Evolutionary conservation across 1,284 basidiomycete species (phyloP).

Genomic region (Ceratobasidium sp.): DNA sequence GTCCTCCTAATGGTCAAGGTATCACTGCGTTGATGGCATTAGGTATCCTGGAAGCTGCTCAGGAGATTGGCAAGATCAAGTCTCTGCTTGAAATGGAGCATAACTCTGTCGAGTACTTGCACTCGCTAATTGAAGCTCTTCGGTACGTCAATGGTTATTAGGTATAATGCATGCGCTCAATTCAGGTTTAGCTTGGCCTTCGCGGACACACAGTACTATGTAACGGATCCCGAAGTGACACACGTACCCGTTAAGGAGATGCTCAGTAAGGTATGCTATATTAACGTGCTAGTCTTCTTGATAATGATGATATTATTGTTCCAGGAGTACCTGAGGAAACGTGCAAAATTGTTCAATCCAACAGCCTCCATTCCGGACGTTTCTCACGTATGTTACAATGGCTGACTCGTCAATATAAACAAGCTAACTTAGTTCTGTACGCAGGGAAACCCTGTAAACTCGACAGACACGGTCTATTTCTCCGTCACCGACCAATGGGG

Average conservation of each 20-base stretch:
- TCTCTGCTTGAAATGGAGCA: conserved; percentile 83
- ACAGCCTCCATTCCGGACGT: conserved; percentile 71
- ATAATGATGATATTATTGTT: background rate
- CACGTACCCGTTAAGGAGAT: conserved; percentile 81
- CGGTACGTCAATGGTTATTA: conserved; percentile 60
- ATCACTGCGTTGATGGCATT: conserved; percentile 92
- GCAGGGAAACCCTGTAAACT: conserved; percentile 80
- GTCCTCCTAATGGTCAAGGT: conserved; percentile 95
- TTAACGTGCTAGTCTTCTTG: background rate
- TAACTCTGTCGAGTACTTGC: conserved; percentile 89
- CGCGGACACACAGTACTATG: conserved; percentile 85
- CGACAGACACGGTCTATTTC: conserved; percentile 95
- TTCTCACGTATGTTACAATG: conserved; percentile 64
- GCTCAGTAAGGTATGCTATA: conserved; percentile 72
- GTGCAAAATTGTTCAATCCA: conserved; percentile 85
- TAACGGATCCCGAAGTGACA: conserved; percentile 83
- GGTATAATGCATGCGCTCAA: background rate
- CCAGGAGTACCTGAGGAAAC: conserved; percentile 80
- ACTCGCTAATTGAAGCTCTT: conserved; percentile 85
- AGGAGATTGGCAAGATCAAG: conserved; percentile 75
- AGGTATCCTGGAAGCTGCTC: conserved; percentile 89
- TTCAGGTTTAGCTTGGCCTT: conserved; percentile 40
- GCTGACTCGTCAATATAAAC: background rate
- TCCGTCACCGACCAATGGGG: conserved; percentile 88
- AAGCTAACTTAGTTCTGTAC: conserved; percentile 36